Evolutionary conservation across 768 basidiomycete genomes (phyloP), one percentile per base, ranked within the genome.

Genomic region (Brasilioporus rufonigricans): DNA sequence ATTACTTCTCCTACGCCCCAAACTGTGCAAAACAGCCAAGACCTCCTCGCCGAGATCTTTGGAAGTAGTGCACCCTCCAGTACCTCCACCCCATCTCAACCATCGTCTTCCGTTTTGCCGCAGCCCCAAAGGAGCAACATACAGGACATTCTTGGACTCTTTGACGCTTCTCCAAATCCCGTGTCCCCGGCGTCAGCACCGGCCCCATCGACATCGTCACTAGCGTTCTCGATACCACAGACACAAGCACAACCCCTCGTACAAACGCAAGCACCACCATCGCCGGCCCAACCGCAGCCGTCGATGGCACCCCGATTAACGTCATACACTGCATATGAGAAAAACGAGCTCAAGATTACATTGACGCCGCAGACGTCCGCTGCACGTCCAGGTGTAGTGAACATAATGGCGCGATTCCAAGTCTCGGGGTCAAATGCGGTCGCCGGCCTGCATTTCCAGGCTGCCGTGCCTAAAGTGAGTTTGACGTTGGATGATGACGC

Each of bases 41-140:
- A 93, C 64, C 81, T 98, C 4, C 84, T 99, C 10, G 90, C 89
- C 0, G 93, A 95, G 62, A 94, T 99, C 53, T 98, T 98, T 65
- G 95, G 93, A 43, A 60, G 79, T 11, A 53, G 78, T 23, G 31
- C 73, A 23, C 38, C 75, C 1, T 46, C 73, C 13, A 53, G 70
- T 18, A 33, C 72, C 18, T 57, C 61, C 39, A 16, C 44, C 19
- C 53, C 78, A 10, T 39, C 74, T 18, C 55, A 66, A n/a, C 67
- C 76, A 31, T 52, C 77, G 1, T 54, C 76, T 0, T 58, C 80
- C 3, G 60, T 82, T 7, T 65, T 81, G 9, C 69, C 80, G 0
- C 68, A 78, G 33, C 68, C 83, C 26, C 75, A 82, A 44, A 78
- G 81, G 60, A 80, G 77, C 52, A 83, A 84, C 13, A 84, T 94